Evolutionary conservation across 257 asterid genomes (phyloP), one percentile per base, ranked within the genome.

Genomic region (Solanum lignicaule): DNA sequence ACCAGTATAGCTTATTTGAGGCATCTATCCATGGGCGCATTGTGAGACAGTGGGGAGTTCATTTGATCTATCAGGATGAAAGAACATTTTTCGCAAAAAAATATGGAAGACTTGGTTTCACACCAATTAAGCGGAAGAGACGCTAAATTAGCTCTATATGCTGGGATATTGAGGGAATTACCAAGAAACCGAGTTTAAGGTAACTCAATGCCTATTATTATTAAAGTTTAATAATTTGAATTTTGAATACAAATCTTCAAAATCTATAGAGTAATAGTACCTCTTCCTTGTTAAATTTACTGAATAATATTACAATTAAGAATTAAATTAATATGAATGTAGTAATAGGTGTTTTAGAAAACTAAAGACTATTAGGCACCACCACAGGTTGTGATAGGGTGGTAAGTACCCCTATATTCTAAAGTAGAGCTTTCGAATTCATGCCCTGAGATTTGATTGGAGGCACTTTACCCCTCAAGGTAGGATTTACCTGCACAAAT

Each of bases 401-500:
- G 9, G 73, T 66, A 66, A 9, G 73, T 25, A 66, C 35, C 65
- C 21, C 21, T 48, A 48, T 48, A 48, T 15, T 0, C 60, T 48
- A 48, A 48, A 48, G 21, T 1, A 48, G 0, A 48, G 7, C 21
- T 15, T 0, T 48, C 0, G 21, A 0, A 14, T 48, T 48, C 1
- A 0, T 0, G 58, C 20, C 58, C 20, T 14, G 20, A 46, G 1
- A 14, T 14, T 46, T 46, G 55, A 2, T 46, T 14, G 58, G 21
- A 48, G 3, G 0, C 60, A 48, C 60, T 46, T 14, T 46, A 46
- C 55, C 20, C 60, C 21, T 48, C 60, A 15, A 48, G 15, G 5
- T 48, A 48, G 60, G 60, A 48, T 15, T 15, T 48, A 48, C 60
- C 8, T 0, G 21, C 60, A 5, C 8, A 48, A 48, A 15, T 48